Base-by-base conservation (phyloP, 2,329 filamentous ascomycete genomes). In the Aureobasidium namibiae region DNA sequence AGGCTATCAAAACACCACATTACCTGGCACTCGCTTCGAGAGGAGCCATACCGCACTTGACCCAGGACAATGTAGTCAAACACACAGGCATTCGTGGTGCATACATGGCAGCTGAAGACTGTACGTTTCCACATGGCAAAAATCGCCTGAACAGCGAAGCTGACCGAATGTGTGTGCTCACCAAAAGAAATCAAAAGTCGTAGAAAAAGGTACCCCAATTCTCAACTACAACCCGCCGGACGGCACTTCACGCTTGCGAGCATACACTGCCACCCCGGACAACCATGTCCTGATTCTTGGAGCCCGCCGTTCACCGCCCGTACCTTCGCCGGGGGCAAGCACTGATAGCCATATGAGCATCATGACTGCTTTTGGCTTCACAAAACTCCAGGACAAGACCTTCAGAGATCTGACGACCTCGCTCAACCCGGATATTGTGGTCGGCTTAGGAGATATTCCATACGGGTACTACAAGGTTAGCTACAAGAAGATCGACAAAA, bases 51-150 rank as follows among this genome's bases (percentile, higher is more conserved):
- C 91, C 94, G 54, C 94, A 99, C 75, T 75, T 99, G 64, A 89
- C 92, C 3, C 92, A 91, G 39, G 94, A 99, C 76, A 88, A 88
- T 62, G 78, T 94, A 64, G 72, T 75, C 41, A 85, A 83, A 59
- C 78, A 87, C 67, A 85, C 86, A 1, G 71, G 80, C 5, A 78
- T 95, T 61, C 76, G 78, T 29, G 88, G 88, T 26, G 79, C 89
- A 3, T 95, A 95, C 70, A 78, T 94, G 67, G 89, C 88, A 0
- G 76, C 97, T 29, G 94, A 99, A 78, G 94, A 99, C 73, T 97
- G 94, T 96, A 80, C 74, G 88, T 73, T 48, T 26, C 33, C 23
- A 59, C 50, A 54, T 59, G 31, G 42, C 23, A 29, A 56, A n/a
- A 52, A 7, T 45, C 52, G 41, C 52, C 52, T 45, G 29, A 45